Base-by-base conservation (phyloP, 805 yeast species). In the Metschnikowia hibisci region DNA sequence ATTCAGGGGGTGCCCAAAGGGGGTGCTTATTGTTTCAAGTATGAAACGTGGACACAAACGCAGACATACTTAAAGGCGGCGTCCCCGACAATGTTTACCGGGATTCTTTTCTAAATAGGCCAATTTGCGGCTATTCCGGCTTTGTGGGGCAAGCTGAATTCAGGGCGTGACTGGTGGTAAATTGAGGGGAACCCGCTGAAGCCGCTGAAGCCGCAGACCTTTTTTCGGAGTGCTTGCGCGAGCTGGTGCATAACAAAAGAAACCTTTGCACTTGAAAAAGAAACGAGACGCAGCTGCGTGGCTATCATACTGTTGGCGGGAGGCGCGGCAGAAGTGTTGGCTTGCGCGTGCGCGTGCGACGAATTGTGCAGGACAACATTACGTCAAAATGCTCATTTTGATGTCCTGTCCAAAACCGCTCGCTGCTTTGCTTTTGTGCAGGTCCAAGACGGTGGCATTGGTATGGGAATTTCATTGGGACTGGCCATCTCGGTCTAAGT, bases 161-260 rank as follows among this genome's bases (percentile, higher is more conserved):
- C 34, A 7, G 23, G 31, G 41, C 27, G 33, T 29, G 33, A 29
- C 28, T 18, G 22, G 13, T 20, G 27, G 13, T 20, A 20, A 22
- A n/a, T 30, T 15, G 15, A n/a, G 27, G 25, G 40, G 33, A 13
- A 13, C n/a, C n/a, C 10, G 34, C 34, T 3, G 27, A 9, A 25
- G n/a, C n/a, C 12, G 16, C 26, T 16, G 39, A 28, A 27, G 4
- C 27, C 27, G 20, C 40, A 36, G 32, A 37, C 41, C 41, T 37
- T 14, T 28, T 28, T 29, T 30, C 32, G 41, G 41, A 28, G 28
- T 29, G 28, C 25, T 7, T 28, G 16, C 33, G 16, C 33, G 32
- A 18, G 12, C 40, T 10, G 10, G 26, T 27, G 41, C 34, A 37
- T 29, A 16, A 20, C 34, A 13, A 28, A 20, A 29, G 14, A 28